Conservation (phyloP, 257 asterid species). For the Solanum clarkiae region DNA sequence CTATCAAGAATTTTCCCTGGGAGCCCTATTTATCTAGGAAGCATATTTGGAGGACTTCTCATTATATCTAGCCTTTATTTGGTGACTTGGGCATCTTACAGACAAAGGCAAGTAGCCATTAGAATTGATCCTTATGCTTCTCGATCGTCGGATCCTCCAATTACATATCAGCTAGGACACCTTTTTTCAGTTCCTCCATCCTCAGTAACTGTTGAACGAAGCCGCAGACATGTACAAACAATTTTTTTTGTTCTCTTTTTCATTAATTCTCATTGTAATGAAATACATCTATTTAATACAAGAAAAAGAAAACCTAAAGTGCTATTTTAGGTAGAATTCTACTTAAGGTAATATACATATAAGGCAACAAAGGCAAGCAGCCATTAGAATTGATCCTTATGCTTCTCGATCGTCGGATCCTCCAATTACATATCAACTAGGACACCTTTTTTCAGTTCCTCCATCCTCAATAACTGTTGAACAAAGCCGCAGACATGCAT, state of each 20-base stretch:
- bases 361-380: constrained; percentile 30
- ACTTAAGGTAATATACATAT: no score
- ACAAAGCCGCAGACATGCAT: no score
- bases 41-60: constrained; percentile 77
- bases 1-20: constrained; percentile 80
- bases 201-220: constrained; percentile 6
- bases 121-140: constrained; percentile 21
- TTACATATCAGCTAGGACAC: constrained; percentile 43
- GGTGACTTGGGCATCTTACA: constrained; percentile 89
- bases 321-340: no score
- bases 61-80: constrained; percentile 77
- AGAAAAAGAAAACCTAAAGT: no score
- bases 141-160: constrained; percentile 39
- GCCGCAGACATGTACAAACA: no score
- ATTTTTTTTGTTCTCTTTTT: background rate
- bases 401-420: constrained; percentile 39
- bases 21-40: constrained; percentile 91
- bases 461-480: constrained; percentile 31
- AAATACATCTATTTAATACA: background rate
- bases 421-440: constrained; percentile 37
- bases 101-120: constrained; percentile 30
- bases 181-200: constrained; percentile 53
- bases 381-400: constrained; percentile 15
- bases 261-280: background rate
- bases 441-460: constrained; percentile 52